These are phyloP conservation scores for Penicillium angulare DNA, from an alignment of 495 filamentous ascomycete genomes.

Conservation along the genomic window DNA sequence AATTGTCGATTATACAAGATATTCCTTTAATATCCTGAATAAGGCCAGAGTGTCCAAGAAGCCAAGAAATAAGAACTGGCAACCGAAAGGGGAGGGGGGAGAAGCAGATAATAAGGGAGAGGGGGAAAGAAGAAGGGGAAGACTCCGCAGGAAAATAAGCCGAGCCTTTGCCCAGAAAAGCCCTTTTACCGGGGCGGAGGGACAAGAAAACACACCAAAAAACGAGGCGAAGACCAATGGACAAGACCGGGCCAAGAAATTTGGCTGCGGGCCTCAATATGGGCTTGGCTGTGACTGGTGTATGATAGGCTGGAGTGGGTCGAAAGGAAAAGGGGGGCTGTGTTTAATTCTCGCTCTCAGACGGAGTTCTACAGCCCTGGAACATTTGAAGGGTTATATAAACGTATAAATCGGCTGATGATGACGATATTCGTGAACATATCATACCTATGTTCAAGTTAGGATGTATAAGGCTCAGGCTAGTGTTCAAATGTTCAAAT, in stretches of 20 bases:
- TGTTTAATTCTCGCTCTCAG: no score
- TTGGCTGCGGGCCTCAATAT: conserved; percentile 9
- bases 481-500: neutral
- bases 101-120: conserved; percentile 5
- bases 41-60: neutral
- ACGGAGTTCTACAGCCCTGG: no score
- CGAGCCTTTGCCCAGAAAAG: conserved; percentile 45
- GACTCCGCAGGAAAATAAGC: conserved; percentile 27
- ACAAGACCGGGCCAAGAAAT: conserved; percentile 38
- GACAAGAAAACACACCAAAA: conserved; percentile 32
- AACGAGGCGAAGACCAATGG: conserved; percentile 16
- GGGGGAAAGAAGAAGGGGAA: conserved; percentile 13
- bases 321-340: conserved; percentile 11
- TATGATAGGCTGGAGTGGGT: conserved; percentile 4
- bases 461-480: neutral
- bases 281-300: neutral
- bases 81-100: conserved; percentile 7
- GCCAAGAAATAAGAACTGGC: neutral
- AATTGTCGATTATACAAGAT: neutral
- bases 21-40: no score
- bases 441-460: no score
- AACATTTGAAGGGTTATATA: neutral
- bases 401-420: neutral
- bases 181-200: conserved; percentile 30
- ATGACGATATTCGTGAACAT: neutral